These are phyloP conservation scores for Deinandra increscens DNA, from an alignment of 129 eudicot genomes.

Conservation along the genomic window DNA sequence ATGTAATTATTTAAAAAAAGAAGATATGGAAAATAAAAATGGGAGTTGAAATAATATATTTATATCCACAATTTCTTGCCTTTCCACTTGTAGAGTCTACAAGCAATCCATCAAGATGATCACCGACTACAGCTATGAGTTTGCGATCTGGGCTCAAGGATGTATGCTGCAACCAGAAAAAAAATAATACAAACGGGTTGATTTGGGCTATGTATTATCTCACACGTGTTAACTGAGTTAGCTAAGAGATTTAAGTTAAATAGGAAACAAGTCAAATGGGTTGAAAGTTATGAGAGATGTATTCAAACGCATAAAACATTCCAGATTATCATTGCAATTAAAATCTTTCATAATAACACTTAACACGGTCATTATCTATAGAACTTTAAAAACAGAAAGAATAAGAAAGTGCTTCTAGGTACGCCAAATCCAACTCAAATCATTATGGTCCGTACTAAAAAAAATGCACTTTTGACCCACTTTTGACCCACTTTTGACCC, in stretches of 20 bases:
- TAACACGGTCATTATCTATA: background rate
- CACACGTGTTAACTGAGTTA: background rate
- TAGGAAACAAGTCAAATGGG: background rate
- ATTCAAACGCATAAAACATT: background rate
- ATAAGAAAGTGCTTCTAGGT: background rate
- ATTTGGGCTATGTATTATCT: background rate
- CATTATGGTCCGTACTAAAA: background rate
- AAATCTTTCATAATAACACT: background rate
- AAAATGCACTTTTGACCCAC: background rate
- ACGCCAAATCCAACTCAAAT: background rate
- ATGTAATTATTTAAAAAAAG: background rate
- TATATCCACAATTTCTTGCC: slow-evolving; percentile 41
- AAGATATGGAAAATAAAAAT: background rate
- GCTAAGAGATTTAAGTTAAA: background rate
- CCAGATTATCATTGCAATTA: background rate
- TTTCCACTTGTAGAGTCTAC: slow-evolving; percentile 70
- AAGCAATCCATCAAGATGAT: slow-evolving; percentile 63
- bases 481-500: background rate
- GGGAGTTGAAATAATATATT: background rate
- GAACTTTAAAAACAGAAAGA: background rate
- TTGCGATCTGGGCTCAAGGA: slow-evolving; percentile 78
- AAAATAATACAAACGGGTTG: background rate
- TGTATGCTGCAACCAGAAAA: slow-evolving; percentile 65
- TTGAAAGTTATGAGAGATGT: background rate
- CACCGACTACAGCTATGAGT: slow-evolving; percentile 76